Base-by-base conservation (phyloP, 202 grass and related monocot genomes). In the Cymbopogon flexuosus region DNA sequence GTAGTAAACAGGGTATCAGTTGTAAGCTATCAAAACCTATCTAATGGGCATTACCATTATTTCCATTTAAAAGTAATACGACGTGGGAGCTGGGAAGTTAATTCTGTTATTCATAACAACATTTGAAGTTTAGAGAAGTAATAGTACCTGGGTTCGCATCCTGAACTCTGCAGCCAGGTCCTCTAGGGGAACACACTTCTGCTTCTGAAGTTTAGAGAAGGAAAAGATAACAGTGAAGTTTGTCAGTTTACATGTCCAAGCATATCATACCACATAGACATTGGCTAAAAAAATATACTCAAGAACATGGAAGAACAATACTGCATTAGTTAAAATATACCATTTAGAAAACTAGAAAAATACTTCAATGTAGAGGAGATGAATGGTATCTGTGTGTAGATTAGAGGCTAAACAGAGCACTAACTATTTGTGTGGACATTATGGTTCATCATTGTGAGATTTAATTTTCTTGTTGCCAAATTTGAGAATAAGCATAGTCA, bases 131-230 rank as follows among this genome's bases (percentile, higher is more conserved):
- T n/a, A n/a, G n/a, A n/a, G n/a, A n/a, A n/a, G n/a, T n/a, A n/a
- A n/a, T n/a, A n/a, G n/a, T 91, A 94, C 92, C 92, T 98, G 95
- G 51, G 95, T 98, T 77, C 96, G 79, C 64, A 98, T 80, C 70
- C 93, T 90, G 67, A 98, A 98, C 78, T 95, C 96, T 70, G 88
- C 92, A 43, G 96, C 90, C 70, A 95, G 92, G 73, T 98, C 96
- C 66, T 98, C 96, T 67, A 98, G 79, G 15, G 90, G 96, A 83
- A 98, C 90, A 82, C 92, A 98, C 66, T 98, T 98, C 84, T 98
- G 92, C 73, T 87, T 98, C 96, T 98, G 87, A 43, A 57, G 36
- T 72, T 70, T 30, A 72, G 8, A 72, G 66, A 62, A 47, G 29
- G 57, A 40, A 47, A 56, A 34, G 54, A 0, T 59, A 60, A 75